Conservation (phyloP, 176 grass and related monocot species). For the Dactylis glomerata region DNA sequence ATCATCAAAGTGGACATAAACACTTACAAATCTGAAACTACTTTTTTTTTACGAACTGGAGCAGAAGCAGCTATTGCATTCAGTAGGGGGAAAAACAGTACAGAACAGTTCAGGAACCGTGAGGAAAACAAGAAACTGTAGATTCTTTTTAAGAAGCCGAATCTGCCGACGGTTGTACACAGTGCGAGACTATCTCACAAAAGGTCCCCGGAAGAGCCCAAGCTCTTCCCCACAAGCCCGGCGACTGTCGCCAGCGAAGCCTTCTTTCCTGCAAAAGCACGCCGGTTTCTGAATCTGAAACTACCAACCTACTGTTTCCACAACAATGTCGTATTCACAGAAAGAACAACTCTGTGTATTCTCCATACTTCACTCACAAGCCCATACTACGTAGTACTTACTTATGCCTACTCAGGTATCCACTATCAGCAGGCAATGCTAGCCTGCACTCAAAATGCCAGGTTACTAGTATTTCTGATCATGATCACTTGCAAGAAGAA, state of each 20-base stretch:
- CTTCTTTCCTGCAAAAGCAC: not conserved
- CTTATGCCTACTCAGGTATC: not conserved
- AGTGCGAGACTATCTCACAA: not conserved
- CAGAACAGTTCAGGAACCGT: not conserved
- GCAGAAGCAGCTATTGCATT: not conserved
- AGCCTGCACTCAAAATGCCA: not conserved
- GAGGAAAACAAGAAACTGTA: not conserved
- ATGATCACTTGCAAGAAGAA: not conserved
- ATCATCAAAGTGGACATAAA: not conserved
- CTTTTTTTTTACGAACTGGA: not conserved
- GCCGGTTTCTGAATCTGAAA: not conserved
- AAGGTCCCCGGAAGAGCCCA: not conserved
- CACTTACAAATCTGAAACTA: not conserved
- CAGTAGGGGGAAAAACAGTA: not conserved
- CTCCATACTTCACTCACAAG: not conserved
- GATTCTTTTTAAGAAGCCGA: not conserved
- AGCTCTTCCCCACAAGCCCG: not conserved
- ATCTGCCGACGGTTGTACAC: not conserved
- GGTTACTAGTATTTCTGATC: not conserved
- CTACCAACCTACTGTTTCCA: not conserved
- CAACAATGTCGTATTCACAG: not conserved
- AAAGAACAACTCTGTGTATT: not conserved
- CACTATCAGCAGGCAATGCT: not conserved
- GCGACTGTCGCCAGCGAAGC: not conserved
- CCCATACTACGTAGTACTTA: not conserved